phyloP scores from a whole-genome alignment of 805 yeast genomes.

The Lipomyces orientalis region DNA sequence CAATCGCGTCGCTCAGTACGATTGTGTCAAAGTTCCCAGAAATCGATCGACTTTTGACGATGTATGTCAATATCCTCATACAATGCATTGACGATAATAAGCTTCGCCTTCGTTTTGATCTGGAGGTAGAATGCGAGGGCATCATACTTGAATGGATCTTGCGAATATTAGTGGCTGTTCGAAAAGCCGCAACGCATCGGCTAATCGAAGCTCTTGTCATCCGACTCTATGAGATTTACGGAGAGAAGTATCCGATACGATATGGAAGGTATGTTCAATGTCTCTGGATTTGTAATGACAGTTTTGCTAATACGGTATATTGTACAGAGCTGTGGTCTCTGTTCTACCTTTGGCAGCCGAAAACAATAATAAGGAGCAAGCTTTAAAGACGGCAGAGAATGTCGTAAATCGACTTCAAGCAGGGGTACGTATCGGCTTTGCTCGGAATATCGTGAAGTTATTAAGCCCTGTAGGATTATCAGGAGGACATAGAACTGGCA shows the following conservation, averaged over 20 bases:
- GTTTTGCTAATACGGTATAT: background rate
- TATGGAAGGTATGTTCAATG: constrained; percentile 12
- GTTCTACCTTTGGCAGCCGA: constrained; percentile 4
- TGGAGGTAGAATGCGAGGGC: constrained; percentile 12
- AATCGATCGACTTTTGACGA: constrained; percentile 11
- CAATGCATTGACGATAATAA: background rate
- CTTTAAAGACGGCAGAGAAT: background rate
- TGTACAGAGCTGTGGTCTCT: background rate
- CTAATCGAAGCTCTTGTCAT: background rate
- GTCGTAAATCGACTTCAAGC: background rate
- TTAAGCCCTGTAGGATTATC: background rate
- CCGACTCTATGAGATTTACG: constrained; percentile 8
- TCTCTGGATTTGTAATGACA: background rate
- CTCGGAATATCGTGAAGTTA: background rate
- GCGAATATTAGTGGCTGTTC: constrained; percentile 7
- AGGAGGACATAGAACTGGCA: constrained; percentile 13
- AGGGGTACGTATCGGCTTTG: background rate
- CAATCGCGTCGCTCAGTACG: background rate
- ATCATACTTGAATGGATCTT: constrained; percentile 25
- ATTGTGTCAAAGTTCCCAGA: constrained; percentile 12
- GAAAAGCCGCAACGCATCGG: background rate
- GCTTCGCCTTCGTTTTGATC: background rate
- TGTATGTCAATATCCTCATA: constrained; percentile 1
- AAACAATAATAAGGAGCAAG: constrained; percentile 6
- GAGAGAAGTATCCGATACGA: constrained; percentile 16